Evolutionary conservation across 352 stramenopile genomes (phyloP), one percentile per base, ranked within the genome.

Genomic region (Plasmopara viticola): DNA sequence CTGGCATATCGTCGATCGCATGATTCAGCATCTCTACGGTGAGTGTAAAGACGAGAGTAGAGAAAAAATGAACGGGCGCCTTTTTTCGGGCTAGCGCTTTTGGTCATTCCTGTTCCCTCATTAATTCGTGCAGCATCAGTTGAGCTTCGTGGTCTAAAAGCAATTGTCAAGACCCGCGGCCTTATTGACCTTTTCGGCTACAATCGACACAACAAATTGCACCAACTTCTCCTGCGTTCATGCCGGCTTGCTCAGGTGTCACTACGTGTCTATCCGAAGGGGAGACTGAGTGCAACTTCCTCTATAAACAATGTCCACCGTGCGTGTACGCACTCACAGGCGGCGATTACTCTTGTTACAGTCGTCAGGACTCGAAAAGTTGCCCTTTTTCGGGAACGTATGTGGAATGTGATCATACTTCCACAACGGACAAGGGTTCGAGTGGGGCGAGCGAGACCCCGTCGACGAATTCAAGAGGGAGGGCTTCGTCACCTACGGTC

Each of bases 321-420:
- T 90, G 80, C 42, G 67, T 90, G 58, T 90, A 90, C 58, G 54
- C 59, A 15, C 75, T 87, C 33, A 64, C 67, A 2, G 71, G 74
- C 17, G 77, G 75, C 4, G 64, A 68, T 48, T 86, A 70, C 56
- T 88, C 78, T 15, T 90, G 80, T 72, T 90, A 88, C 59, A 71
- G 53, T 41, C 53, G 61, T 14, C 60, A 65, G 18, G 54, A 37
- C n/a, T 49, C 54, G 4, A 47, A 44, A 15, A 25, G 48, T 13
- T 71, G 63, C 17, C 63, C 63, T 2, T 71, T 65, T 56, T 54
- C 63, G 14, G 37, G 20, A 30, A 18, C 43, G 1, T 62, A 62
- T 33, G 62, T 58, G 56, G 72, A 64, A 56, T 80, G 44, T 44
- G 43, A 58, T 58, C 38, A 48, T 14, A 33, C 15, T 29, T 56